Conservation (phyloP, 805 yeast species). For the Lachancea sp. region DNA sequence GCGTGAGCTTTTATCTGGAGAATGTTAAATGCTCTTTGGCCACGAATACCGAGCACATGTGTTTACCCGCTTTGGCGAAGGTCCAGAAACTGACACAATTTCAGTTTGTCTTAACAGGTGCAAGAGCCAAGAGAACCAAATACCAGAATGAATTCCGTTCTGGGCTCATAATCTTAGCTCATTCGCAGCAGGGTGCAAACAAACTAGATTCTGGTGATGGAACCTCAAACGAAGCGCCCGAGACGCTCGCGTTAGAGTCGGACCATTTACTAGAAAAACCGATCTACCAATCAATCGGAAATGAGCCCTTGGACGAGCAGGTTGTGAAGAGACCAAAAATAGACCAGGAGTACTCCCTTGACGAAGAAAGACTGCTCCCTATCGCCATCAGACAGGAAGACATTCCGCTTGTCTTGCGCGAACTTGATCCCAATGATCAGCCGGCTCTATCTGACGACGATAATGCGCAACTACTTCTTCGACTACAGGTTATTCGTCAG, state of each 20-base stretch:
- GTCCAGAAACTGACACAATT: conserved; percentile 57
- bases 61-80: conserved; percentile 47
- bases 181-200: conserved; percentile 26
- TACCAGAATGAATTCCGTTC: conserved; percentile 69
- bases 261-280: conserved; percentile 76
- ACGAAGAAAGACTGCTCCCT: conserved; percentile 49
- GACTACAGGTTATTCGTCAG: conserved; percentile 55
- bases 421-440: conserved; percentile 74
- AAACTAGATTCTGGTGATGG: conserved; percentile 7
- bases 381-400: conserved; percentile 54
- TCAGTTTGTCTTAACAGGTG: conserved; percentile 70
- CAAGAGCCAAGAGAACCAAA: conserved; percentile 81
- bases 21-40: conserved; percentile 57
- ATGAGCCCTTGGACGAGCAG: conserved; percentile 39
- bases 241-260: conserved; percentile 57
- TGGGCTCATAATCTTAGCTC: conserved; percentile 71
- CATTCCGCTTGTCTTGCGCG: conserved; percentile 49
- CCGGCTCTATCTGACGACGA: conserved; percentile 69
- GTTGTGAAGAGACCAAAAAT: conserved; percentile 34
- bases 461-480: conserved; percentile 62
- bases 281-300: conserved; percentile 54
- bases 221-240: conserved; percentile 36
- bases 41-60: conserved; percentile 56
- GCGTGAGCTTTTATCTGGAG: conserved; percentile 55
- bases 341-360: conserved; percentile 35